Evolutionary conservation across 2,329 filamentous ascomycete species (phyloP), one percentile per base, ranked within the genome.

Genomic region (Penicillium sp.): DNA sequence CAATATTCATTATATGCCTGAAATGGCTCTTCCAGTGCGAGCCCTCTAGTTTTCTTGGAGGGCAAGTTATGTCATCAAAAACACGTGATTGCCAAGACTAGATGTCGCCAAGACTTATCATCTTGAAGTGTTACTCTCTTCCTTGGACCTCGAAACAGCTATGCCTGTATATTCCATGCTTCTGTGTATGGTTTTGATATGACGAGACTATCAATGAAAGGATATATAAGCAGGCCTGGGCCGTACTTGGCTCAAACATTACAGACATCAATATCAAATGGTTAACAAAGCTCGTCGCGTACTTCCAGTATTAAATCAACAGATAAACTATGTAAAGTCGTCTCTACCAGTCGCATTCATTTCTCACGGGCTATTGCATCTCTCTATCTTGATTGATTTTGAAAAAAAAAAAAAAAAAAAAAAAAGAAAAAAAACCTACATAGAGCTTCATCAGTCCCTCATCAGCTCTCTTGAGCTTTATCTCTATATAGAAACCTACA

Each of bases 1-100:
- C 3, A 24, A 29, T 14, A 3, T 18, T 8, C 3, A 9, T 18
- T 35, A 31, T 4, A 34, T 18, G 29, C 1, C n/a, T 24, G 8
- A 42, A 42, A 9, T 9, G 11, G n/a, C 3, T 29, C 8, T 26
- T 50, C 7, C 9, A 11, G 29, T 35, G 32, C 8, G 31, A 50
- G 52, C 52, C 45, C 52, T 50, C 38, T 37, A 37, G 22, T 37
- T 50, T 55, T 42, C 26, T 22, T 22, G 16, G 11, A 55, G 38
- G 51, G 52, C 45, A 35, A 20, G 9, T 37, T 55, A 43, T 53
- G 52, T 55, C 52, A 55, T 20, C 52, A 40, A 2, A 2, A 6
- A 7, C 42, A 53, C 50, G 42, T 53, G 50, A 53, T 13, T 16
- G 35, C 42, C 34, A 39, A 37, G 35, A 24, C 22, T 2, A 0